Conservation (phyloP, 2,329 filamentous ascomycete species). For the Ophiosphaerella narmari region DNA sequence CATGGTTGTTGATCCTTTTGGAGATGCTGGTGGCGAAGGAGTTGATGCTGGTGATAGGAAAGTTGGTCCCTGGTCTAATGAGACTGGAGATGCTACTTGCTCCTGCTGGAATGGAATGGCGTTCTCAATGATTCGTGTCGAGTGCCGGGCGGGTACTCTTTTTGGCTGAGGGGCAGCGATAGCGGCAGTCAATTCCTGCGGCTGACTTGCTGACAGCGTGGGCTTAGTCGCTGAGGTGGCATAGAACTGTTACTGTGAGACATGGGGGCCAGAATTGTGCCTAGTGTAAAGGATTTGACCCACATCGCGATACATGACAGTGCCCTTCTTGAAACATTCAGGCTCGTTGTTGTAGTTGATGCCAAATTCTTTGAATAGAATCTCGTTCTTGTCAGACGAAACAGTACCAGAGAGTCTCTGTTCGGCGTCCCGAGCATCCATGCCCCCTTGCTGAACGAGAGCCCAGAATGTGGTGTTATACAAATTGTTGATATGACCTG, state of each 20-base stretch:
- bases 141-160: constrained; percentile 10
- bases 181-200: constrained; percentile 7
- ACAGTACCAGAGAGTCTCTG: constrained; percentile 79
- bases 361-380: constrained; percentile 82
- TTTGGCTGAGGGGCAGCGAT: constrained; percentile 25
- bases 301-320: constrained; percentile 83
- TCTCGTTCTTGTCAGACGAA: constrained; percentile 91
- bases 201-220: constrained; percentile 14
- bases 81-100: constrained; percentile 13
- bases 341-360: constrained; percentile 98
- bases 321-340: constrained; percentile 92
- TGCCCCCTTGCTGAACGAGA: constrained; percentile 76
- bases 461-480: constrained; percentile 98
- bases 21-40: constrained; percentile 40
- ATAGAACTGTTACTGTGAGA: constrained; percentile 35
- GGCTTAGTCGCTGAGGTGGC: constrained; percentile 17
- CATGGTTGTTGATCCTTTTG: constrained; percentile 13
- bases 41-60: constrained; percentile 42
- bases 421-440: constrained; percentile 80
- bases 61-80: constrained; percentile 31
- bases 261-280: neutral
- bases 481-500: constrained; percentile 95
- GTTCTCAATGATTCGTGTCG: constrained; percentile 28
- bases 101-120: constrained; percentile 19
- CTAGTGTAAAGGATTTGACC: constrained; percentile 31